Evolutionary conservation across 2,329 filamentous ascomycete species (phyloP).

Genomic region (Penicillium sp.): DNA sequence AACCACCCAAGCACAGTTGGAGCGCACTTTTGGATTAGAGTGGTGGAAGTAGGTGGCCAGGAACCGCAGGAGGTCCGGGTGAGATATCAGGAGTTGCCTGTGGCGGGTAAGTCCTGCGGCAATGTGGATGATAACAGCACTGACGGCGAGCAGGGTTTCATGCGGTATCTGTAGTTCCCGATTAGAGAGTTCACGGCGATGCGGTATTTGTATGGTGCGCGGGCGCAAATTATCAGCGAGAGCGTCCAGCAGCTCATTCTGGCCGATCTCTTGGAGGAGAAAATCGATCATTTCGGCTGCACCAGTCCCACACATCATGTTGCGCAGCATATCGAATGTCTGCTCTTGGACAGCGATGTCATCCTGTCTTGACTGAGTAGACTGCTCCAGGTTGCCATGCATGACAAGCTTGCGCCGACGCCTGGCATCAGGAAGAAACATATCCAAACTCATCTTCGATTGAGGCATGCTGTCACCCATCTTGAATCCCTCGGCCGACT

Average conservation of each 20-base stretch:
- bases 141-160: constrained; percentile 74
- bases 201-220: constrained; percentile 33
- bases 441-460: constrained; percentile 40
- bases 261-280: constrained; percentile 72
- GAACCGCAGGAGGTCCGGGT: constrained; percentile 71
- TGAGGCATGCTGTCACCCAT: constrained; percentile 41
- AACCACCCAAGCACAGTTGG: constrained; percentile 77
- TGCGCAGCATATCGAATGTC: constrained; percentile 83
- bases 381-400: constrained; percentile 67
- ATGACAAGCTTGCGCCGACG: constrained; percentile 46
- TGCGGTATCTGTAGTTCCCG: constrained; percentile 36
- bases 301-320: constrained; percentile 71
- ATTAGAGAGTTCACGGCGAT: constrained; percentile 31
- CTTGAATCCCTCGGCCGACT: constrained; percentile 33
- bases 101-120: constrained; percentile 78
- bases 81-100: constrained; percentile 72
- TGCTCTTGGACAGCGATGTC: constrained; percentile 88
- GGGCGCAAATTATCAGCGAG: constrained; percentile 74
- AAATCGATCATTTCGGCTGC: constrained; percentile 76
- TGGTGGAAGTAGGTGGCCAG: constrained; percentile 73
- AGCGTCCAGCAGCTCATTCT: constrained; percentile 76
- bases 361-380: constrained; percentile 68
- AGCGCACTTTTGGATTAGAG: constrained; percentile 70
- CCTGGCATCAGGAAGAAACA: constrained; percentile 40
- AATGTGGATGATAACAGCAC: constrained; percentile 83